Percentiles rank a stretch among this genome's conserved stretches.
Conservation (phyloP, 306 rosid genomes). For the Trifolium fragiferum region DNA sequence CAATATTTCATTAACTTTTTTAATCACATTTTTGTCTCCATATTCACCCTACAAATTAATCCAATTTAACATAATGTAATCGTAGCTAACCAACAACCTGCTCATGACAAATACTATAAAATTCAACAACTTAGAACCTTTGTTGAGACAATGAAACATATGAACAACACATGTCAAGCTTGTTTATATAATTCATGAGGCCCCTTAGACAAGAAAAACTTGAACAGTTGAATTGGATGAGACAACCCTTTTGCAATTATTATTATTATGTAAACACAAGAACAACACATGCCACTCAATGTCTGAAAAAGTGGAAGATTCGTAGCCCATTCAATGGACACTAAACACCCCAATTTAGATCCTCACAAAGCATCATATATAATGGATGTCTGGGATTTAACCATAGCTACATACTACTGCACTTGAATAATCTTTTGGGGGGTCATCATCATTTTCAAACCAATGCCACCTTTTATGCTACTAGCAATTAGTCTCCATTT, state of each 20-base stretch:
- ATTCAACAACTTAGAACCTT: neutral
- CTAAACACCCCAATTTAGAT: conserved; percentile 18
- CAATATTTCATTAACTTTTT: neutral
- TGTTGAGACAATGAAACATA: conserved; percentile 11
- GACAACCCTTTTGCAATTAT: conserved; percentile 37
- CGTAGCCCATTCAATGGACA: conserved; percentile 49
- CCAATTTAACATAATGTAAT: neutral
- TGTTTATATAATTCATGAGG: neutral
- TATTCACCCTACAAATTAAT: neutral
- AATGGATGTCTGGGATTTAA: conserved; percentile 33
- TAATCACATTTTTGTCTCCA: neutral
- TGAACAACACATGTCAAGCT: neutral
- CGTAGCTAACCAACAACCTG: neutral
- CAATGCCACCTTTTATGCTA: neutral
- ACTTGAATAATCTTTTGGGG: conserved; percentile 16
- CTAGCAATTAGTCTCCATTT: neutral
- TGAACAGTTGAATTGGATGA: conserved; percentile 33
- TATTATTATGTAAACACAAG: conserved; percentile 37
- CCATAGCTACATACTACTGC: neutral
- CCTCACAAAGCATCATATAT: conserved; percentile 28
- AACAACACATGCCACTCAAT: conserved; percentile 27
- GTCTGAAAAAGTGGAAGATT: conserved; percentile 42
- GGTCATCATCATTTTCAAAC: conserved; percentile 6
- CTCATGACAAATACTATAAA: neutral
- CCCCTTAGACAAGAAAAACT: neutral